These are phyloP conservation scores for Microcos paniculata DNA, from an alignment of 345 rosid genomes.

Conservation along the genomic window DNA sequence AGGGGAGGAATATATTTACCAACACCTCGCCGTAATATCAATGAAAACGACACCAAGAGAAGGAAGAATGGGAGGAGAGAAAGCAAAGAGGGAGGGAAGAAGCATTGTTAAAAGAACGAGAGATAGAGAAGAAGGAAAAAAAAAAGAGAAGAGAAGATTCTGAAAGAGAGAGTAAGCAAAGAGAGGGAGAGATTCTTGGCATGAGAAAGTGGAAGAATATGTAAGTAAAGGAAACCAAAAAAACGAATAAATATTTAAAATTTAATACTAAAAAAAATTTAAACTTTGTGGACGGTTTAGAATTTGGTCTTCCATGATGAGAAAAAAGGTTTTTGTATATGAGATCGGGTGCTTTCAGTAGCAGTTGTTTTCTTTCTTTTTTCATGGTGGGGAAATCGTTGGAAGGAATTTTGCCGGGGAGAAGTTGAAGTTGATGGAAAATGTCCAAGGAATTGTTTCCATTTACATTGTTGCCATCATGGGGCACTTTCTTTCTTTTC, in stretches of 20 bases:
- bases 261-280: conserved; percentile 26
- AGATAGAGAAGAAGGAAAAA: conserved; percentile 3
- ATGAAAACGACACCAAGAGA: conserved; percentile 33
- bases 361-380: neutral
- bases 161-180: conserved; percentile 35
- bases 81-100: conserved; percentile 20
- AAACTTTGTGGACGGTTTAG: conserved; percentile 30
- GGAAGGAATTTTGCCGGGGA: conserved; percentile 13
- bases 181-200: conserved; percentile 68
- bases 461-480: neutral
- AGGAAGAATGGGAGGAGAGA: conserved; percentile 16
- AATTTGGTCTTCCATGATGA: neutral
- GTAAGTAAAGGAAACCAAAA: conserved; percentile 25
- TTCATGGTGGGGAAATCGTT: neutral
- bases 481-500: neutral
- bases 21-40: neutral
- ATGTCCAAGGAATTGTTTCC: neutral
- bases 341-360: neutral
- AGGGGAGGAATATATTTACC: neutral
- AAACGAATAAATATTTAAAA: neutral
- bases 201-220: conserved; percentile 58
- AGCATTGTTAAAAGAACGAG: conserved; percentile 35
- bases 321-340: neutral
- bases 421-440: neutral
- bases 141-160: conserved; percentile 44